Conservation (phyloP, 1,139 yeast species). For the Arxiozyma bovina region DNA sequence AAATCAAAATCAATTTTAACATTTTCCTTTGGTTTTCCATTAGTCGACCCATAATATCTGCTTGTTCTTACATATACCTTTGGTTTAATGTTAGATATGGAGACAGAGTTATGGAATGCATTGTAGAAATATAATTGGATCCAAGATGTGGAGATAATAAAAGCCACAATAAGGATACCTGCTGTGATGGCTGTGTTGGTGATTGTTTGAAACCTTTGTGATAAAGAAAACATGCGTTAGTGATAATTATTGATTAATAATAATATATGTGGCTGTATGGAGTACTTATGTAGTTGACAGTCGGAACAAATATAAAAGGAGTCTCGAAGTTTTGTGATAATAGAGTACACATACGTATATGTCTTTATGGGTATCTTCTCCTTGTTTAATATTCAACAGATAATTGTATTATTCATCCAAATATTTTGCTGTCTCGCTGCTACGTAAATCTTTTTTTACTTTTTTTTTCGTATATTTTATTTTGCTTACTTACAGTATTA, state of each 20-base stretch:
- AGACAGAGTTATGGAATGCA: constrained; percentile 37
- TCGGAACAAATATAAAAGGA: too few species aligned
- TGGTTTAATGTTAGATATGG: constrained; percentile 36
- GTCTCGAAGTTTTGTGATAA: too few species aligned
- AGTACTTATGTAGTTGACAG: too few species aligned
- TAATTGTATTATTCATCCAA: too few species aligned
- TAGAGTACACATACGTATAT: too few species aligned
- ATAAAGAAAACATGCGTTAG: constrained; percentile 37
- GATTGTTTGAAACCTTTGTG: constrained; percentile 44
- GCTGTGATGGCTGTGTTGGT: constrained; percentile 51
- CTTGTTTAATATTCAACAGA: too few species aligned
- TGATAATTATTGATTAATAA: background rate
- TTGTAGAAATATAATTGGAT: constrained; percentile 35
- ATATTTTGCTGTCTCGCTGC: too few species aligned
- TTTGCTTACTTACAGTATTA: too few species aligned
- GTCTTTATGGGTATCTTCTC: too few species aligned
- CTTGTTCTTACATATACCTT: constrained; percentile 46
- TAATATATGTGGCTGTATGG: too few species aligned
- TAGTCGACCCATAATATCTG: constrained; percentile 63
- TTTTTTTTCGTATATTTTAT: too few species aligned
- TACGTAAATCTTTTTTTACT: too few species aligned
- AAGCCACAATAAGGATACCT: constrained; percentile 38
- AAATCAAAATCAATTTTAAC: constrained; percentile 65
- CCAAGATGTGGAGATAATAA: constrained; percentile 42
- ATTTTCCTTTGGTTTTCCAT: constrained; percentile 72